These are phyloP conservation scores for Pigoraptor vietnamica DNA, from an alignment of 78 protist species.

Conservation along the genomic window DNA sequence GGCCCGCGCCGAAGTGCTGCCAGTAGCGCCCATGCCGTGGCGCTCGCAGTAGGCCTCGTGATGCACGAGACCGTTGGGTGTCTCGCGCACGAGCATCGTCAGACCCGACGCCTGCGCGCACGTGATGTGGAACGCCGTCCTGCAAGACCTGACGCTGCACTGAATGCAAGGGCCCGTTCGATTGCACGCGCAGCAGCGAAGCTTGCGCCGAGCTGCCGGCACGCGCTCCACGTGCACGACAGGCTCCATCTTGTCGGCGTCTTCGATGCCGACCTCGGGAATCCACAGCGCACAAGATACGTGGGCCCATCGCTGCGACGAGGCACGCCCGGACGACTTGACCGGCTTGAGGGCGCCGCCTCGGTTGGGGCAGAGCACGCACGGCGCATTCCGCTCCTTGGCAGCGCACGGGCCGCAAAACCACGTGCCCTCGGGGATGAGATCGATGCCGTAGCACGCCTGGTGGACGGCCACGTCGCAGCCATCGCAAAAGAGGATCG, in stretches of 20 bases:
- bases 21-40: neutral
- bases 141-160: neutral
- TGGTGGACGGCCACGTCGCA: slow-evolving; percentile 25
- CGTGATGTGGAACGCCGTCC: slow-evolving; percentile 22
- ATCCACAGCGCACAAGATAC: slow-evolving; percentile 15
- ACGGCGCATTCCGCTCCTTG: neutral
- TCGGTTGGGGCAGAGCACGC: slow-evolving; percentile 15
- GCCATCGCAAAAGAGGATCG: slow-evolving; percentile 16
- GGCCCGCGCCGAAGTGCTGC: neutral
- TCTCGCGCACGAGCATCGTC: neutral
- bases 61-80: neutral
- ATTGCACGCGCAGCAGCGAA: neutral
- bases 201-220: neutral
- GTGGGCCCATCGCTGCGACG: neutral
- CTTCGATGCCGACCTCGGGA: neutral
- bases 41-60: neutral
- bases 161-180: neutral
- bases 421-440: slow-evolving; percentile 21
- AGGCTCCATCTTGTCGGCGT: neutral
- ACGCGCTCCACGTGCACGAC: neutral
- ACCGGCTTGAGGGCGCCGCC: slow-evolving; percentile 29
- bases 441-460: slow-evolving; percentile 7
- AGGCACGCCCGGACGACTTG: neutral
- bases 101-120: slow-evolving; percentile 13
- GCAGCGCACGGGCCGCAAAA: slow-evolving; percentile 8